Conservation (phyloP, 129 eudicot species). For the Tagetes patula region DNA sequence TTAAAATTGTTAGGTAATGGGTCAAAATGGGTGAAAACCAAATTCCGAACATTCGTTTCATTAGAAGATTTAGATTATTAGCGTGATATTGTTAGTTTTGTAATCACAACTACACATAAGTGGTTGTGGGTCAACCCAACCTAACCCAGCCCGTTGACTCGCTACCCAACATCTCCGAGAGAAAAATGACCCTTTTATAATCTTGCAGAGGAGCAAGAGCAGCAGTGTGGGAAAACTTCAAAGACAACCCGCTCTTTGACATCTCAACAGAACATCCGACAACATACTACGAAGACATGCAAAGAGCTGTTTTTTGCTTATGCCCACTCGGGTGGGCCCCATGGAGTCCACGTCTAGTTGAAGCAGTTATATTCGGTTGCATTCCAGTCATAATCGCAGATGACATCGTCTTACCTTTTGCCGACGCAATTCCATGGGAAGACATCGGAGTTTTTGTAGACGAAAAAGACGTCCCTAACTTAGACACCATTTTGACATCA, state of each 20-base stretch:
- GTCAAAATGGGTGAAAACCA: constrained; percentile 6
- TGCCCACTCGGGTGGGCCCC: constrained; percentile 99
- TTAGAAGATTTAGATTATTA: not conserved
- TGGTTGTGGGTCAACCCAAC: not conserved
- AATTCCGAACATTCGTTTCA: not conserved
- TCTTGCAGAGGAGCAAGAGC: constrained; percentile 92
- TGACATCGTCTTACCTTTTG: constrained; percentile 88
- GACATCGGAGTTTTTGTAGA: constrained; percentile 85
- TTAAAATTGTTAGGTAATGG: constrained; percentile 3
- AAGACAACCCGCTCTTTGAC: constrained; percentile 94
- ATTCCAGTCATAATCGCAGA: constrained; percentile 98
- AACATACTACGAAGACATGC: constrained; percentile 98
- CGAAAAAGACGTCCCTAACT: constrained; percentile 83
- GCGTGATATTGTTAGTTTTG: not conserved
- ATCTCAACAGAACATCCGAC: constrained; percentile 95
- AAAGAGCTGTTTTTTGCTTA: constrained; percentile 79
- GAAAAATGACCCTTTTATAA: not conserved
- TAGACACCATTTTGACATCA: constrained; percentile 80
- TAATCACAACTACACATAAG: not conserved
- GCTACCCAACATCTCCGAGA: constrained; percentile 1
- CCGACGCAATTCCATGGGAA: constrained; percentile 98
- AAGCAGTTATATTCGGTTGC: constrained; percentile 96
- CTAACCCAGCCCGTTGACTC: not conserved
- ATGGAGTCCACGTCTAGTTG: constrained; percentile 95
- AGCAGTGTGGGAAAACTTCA: constrained; percentile 98